phyloP scores from a whole-genome alignment of 495 filamentous ascomycete species.

The Penicillium turbatum region DNA sequence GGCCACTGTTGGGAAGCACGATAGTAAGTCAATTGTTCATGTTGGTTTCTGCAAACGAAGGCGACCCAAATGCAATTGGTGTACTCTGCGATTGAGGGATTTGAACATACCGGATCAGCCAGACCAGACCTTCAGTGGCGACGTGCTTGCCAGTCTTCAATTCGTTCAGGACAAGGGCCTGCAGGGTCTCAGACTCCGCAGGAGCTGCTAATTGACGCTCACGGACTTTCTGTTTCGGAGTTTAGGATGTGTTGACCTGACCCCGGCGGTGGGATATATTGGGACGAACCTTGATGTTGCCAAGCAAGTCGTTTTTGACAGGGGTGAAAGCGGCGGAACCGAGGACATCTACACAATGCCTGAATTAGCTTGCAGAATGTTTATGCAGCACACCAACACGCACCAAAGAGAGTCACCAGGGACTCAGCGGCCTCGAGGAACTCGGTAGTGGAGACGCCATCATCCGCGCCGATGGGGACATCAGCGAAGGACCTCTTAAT shows the following conservation, averaged over 20 bases:
- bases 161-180: constrained; percentile 80
- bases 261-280: constrained; percentile 5
- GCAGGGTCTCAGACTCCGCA: constrained; percentile 69
- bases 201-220: constrained; percentile 76
- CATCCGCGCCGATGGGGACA: constrained; percentile 66
- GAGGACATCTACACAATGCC: constrained; percentile 65
- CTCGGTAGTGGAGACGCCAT: constrained; percentile 74
- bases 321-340: constrained; percentile 76
- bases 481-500: constrained; percentile 76
- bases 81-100: constrained; percentile 4
- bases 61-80: background rate
- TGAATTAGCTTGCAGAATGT: constrained; percentile 5
- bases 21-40: constrained; percentile 3
- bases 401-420: constrained; percentile 83
- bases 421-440: constrained; percentile 91
- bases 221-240: constrained; percentile 73
- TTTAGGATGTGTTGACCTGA: constrained; percentile 11
- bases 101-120: constrained; percentile 74
- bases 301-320: constrained; percentile 85
- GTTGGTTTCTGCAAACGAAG: background rate
- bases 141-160: constrained; percentile 78
- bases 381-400: constrained; percentile 16
- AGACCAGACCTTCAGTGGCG: constrained; percentile 84
- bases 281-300: constrained; percentile 78
- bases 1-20: constrained; percentile 55